Base-by-base conservation (phyloP, 176 grass and related monocot species). In the Puccinellia tenuiflora region DNA sequence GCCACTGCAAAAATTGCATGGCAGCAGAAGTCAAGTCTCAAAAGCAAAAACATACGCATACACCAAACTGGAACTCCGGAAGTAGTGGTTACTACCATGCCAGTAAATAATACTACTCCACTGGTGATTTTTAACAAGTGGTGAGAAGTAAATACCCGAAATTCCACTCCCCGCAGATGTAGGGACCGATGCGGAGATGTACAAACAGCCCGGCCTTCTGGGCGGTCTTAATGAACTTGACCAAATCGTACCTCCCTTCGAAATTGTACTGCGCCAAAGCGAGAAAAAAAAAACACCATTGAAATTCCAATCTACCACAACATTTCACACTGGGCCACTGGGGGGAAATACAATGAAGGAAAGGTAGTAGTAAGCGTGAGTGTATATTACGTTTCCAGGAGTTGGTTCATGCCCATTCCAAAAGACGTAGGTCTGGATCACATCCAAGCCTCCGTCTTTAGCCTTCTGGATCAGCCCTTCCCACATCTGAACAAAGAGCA, bases 131-230 rank as follows among this genome's bases (percentile, higher is more conserved):
- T 56, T 17, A 90, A 38, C 42, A 82, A 17, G 30, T 21, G 78
- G 30, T 73, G 4, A 17, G 52, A 40, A 72, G 14, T 50, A 50
- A 65, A 73, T 92, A 99, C 97, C 96, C 97, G 28, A 99, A 99
- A 87, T 99, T 99, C 97, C 97, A 99, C 84, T 99, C 97, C 83
- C 93, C 97, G 12, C 97, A 99, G 52, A 99, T 88, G 84, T 99
- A 99, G 53, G 97, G 97, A 51, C 97, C 97, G 75, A 99, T 90
- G 76, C 97, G 93, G 43, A 99, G 93, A 81, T 99, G 97, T 16
- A 99, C 97, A 89, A 92, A 96, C 64, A 99, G 25, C 54, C 93
- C 97, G 57, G 86, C 83, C 54, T 94, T 96, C 38, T 99, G 93
- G 73, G 85, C 89, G 53, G 91, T 99, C 84, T 96, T 96, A 54